These are phyloP conservation scores for Rhipidocladum racemiflorum DNA, from an alignment of 176 grass and related monocot genomes.

Conservation along the genomic window DNA sequence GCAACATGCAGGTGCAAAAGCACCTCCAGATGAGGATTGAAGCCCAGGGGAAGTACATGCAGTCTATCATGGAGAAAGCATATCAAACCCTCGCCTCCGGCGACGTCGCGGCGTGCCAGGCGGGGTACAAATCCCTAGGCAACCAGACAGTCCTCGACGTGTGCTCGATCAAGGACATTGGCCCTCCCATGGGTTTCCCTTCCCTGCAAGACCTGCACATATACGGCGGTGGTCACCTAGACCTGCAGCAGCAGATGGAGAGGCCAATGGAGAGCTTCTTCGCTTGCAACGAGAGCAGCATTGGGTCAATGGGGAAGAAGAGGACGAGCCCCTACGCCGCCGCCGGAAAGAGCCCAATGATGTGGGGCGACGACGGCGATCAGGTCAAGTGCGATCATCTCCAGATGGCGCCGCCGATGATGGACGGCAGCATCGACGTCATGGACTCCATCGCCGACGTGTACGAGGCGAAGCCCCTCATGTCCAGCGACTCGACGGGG, in stretches of 20 bases:
- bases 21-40: constrained; percentile 98
- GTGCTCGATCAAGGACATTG: constrained; percentile 54
- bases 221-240: constrained; percentile 58
- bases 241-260: constrained; percentile 83
- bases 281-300: constrained; percentile 36
- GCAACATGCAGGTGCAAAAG: constrained; percentile 74
- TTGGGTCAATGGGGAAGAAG: constrained; percentile 57
- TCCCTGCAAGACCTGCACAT: constrained; percentile 82
- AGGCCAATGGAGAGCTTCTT: constrained; percentile 62
- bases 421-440: constrained; percentile 47
- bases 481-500: constrained; percentile 61
- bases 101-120: constrained; percentile 35
- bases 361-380: constrained; percentile 67
- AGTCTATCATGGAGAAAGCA: constrained; percentile 94
- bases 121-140: constrained; percentile 58
- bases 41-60: constrained; percentile 97
- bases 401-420: constrained; percentile 55
- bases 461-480: constrained; percentile 67
- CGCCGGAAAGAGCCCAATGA: constrained; percentile 67
- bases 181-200: constrained; percentile 58
- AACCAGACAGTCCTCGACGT: constrained; percentile 60
- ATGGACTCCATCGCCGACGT: constrained; percentile 66
- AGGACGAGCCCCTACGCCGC: constrained; percentile 42
- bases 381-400: constrained; percentile 61
- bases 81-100: constrained; percentile 61